These are phyloP conservation scores for Tilletia setariae DNA, from an alignment of 1,284 basidiomycete species.

Conservation along the genomic window DNA sequence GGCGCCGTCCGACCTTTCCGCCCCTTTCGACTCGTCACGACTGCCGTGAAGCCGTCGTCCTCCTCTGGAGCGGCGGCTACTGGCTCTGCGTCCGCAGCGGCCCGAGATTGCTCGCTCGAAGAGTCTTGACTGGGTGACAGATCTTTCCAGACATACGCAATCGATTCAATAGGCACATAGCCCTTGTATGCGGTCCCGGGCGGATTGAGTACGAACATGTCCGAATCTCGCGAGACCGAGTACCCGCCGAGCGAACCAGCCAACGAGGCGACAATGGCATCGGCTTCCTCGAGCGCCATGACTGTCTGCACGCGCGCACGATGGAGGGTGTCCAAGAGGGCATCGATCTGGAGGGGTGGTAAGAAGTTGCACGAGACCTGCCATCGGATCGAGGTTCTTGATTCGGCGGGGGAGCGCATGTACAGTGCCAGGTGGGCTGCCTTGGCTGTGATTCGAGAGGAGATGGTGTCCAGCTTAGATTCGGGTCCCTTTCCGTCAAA, in stretches of 20 bases:
- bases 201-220: slow-evolving; percentile 45
- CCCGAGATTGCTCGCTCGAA: not conserved
- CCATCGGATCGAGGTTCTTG: slow-evolving; percentile 26
- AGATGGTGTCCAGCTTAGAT: slow-evolving; percentile 33
- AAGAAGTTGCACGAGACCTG: slow-evolving; percentile 31
- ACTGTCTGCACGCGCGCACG: slow-evolving; percentile 25
- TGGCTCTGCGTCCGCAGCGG: not conserved
- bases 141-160: slow-evolving; percentile 30
- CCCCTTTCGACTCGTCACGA: slow-evolving; percentile 24
- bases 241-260: slow-evolving; percentile 34
- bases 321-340: slow-evolving; percentile 30
- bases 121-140: not conserved
- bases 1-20: not conserved
- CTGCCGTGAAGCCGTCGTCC: slow-evolving; percentile 39
- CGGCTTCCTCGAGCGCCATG: slow-evolving; percentile 40
- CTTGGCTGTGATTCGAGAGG: slow-evolving; percentile 21
- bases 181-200: slow-evolving; percentile 31
- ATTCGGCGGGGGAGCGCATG: slow-evolving; percentile 33
- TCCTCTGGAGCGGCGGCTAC: slow-evolving; percentile 17
- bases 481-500: slow-evolving; percentile 41
- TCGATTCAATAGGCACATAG: slow-evolving; percentile 39
- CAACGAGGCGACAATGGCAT: slow-evolving; percentile 37
- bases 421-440: slow-evolving; percentile 32
- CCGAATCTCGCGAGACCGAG: slow-evolving; percentile 42
- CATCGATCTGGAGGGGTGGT: slow-evolving; percentile 33